Base-by-base conservation (phyloP, 2,329 filamentous ascomycete genomes). In the Penicillium olsonii region DNA sequence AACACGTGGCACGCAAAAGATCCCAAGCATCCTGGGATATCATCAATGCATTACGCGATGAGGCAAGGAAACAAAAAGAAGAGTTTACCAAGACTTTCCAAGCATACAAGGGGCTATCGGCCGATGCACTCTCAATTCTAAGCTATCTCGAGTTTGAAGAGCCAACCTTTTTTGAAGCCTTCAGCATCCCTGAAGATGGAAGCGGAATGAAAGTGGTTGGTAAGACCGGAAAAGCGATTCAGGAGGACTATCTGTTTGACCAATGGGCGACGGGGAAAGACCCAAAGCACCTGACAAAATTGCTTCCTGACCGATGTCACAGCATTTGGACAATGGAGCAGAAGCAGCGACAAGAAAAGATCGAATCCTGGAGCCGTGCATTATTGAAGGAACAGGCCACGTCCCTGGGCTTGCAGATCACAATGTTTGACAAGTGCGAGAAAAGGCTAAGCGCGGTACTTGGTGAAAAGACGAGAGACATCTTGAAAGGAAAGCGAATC, bases 401-500 rank as follows among this genome's bases (percentile, higher is more conserved):
- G 0, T 55, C 47, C 17, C 18, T 69, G 9, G 37, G 43, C 19
- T 27, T 42, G 1, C 27, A 48, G 5, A 61, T 55, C 18, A 17
- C 37, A 4, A 35, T 53, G 9, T 33, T 60, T 4, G 42, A 64
- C 39, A 34, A 48, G 8, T 60, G 46, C 19, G 48, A 58, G 11
- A 34, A 42, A 7, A 44, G 33, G 17, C 33, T 62, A 2, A 48
- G 48, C 2, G 37, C 42, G 5, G 11, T 53, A 2, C 54, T 38
- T 31, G 47, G 52, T 5, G 53, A 64, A 22, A 59, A 29, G 19
- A 56, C 34, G 2, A 40, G 48, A 2, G 19, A 42, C 0, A 71
- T 78, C 0, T 72, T 89, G 2, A 66, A 68, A n/a, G 63, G 59
- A 0, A 87, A 82, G 58, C 73, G 78, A 1, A 76, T 91, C 11